Conservation (phyloP, 352 stramenopile genomes). For the Phytophthora europaea region DNA sequence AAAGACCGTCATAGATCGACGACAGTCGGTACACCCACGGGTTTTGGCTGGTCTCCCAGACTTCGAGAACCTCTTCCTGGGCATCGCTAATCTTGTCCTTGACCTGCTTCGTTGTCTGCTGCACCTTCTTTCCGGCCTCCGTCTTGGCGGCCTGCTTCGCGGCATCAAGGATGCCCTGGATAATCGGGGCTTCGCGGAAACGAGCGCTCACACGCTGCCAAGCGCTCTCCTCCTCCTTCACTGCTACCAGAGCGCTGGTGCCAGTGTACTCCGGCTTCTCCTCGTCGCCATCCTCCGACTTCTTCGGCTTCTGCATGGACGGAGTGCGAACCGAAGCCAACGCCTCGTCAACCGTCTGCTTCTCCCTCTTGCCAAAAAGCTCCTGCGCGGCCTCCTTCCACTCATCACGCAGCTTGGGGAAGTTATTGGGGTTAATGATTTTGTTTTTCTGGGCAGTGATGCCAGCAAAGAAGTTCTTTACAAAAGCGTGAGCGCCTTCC, state of each 20-base stretch:
- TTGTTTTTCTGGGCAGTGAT: conserved; percentile 68
- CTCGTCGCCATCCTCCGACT: conserved; percentile 43
- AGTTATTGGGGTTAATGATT: conserved; percentile 60
- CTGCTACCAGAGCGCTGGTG: conserved; percentile 78
- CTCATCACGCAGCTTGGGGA: conserved; percentile 66
- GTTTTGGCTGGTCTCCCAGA: conserved; percentile 99
- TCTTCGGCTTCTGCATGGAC: conserved; percentile 49
- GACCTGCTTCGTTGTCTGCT: conserved; percentile 75
- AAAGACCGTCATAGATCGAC: conserved; percentile 98
- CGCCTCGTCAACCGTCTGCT: conserved; percentile 79
- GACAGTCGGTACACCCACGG: conserved; percentile 98
- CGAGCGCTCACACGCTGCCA: conserved; percentile 96
- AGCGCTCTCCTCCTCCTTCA: conserved; percentile 95
- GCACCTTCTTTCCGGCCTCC: conserved; percentile 78
- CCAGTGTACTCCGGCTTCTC: conserved; percentile 73
- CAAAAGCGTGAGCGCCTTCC: conserved; percentile 59
- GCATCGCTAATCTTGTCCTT: conserved; percentile 87
- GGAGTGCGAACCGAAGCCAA: conserved; percentile 74
- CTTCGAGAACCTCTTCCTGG: conserved; percentile 91
- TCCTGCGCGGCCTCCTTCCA: conserved; percentile 81
- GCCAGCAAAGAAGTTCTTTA: conserved; percentile 65
- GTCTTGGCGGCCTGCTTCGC: conserved; percentile 84
- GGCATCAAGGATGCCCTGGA: conserved; percentile 90
- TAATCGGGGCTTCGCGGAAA: conserved; percentile 96
- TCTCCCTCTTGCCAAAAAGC: conserved; percentile 81